A percentile compares a stretch with the other conserved stretches of the same genome.
These are phyloP conservation scores for Claviceps citrina DNA, from an alignment of 2,329 filamentous ascomycete species.

Conservation along the genomic window DNA sequence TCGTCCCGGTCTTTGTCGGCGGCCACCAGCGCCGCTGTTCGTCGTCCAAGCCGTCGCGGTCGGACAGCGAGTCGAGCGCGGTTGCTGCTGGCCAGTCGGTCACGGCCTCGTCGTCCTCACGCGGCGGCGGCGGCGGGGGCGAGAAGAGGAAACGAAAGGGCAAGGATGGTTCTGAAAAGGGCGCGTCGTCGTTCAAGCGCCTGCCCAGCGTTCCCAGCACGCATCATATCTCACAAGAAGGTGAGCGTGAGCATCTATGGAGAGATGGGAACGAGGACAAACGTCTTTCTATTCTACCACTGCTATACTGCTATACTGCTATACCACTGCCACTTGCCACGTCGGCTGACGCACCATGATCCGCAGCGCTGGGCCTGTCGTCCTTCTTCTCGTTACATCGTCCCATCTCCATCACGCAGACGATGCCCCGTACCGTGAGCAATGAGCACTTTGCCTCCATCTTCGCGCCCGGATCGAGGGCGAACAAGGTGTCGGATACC, in stretches of 20 bases:
- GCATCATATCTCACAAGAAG: slow-evolving; percentile 52
- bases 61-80: slow-evolving; percentile 39
- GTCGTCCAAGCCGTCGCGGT: slow-evolving; percentile 46
- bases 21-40: slow-evolving; percentile 40
- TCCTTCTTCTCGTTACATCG: slow-evolving; percentile 93
- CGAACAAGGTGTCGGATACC: slow-evolving; percentile 41
- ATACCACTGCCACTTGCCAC: too few relatives aligned
- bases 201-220: slow-evolving; percentile 64
- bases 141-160: slow-evolving; percentile 45
- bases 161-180: slow-evolving; percentile 32
- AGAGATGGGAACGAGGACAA: too few relatives aligned
- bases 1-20: slow-evolving; percentile 22
- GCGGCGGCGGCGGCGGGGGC: slow-evolving; percentile 26
- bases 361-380: slow-evolving; percentile 66
- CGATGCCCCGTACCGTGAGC: slow-evolving; percentile 57
- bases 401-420: slow-evolving; percentile 75
- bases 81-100: slow-evolving; percentile 35
- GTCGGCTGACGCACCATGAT: neutral
- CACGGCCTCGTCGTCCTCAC: slow-evolving; percentile 30
- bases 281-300: too few relatives aligned
- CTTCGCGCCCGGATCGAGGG: slow-evolving; percentile 45
- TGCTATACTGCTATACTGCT: too few relatives aligned
- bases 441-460: slow-evolving; percentile 71
- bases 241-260: too few relatives aligned
- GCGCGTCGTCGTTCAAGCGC: slow-evolving; percentile 34